Evolutionary conservation across 345 rosid genomes (phyloP).

Genomic region (Bretschneidera sinensis): DNA sequence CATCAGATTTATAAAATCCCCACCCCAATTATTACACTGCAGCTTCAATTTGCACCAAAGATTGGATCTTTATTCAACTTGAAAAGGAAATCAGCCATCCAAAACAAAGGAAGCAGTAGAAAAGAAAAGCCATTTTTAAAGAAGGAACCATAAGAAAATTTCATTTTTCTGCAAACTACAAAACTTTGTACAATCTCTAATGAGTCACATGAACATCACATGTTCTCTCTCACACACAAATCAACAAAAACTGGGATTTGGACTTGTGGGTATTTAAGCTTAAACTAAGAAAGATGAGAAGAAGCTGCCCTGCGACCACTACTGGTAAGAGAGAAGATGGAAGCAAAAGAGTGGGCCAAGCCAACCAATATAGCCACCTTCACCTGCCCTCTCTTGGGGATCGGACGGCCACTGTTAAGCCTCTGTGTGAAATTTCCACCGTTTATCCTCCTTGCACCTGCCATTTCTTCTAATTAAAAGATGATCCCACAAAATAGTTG

Average conservation of each 20-base stretch:
- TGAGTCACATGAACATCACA: slow-evolving; percentile 9
- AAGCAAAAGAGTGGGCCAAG: slow-evolving; percentile 52
- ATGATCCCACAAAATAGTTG: background rate
- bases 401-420: slow-evolving; percentile 40
- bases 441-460: slow-evolving; percentile 26
- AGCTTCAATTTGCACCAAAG: too few relatives aligned
- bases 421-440: slow-evolving; percentile 27
- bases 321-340: slow-evolving; percentile 37
- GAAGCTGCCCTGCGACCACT: slow-evolving; percentile 19
- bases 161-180: slow-evolving; percentile 8
- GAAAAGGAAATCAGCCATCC: background rate
- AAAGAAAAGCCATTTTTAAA: background rate
- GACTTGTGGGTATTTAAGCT: background rate
- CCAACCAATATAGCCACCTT: slow-evolving; percentile 60
- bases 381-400: slow-evolving; percentile 74
- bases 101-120: background rate
- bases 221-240: background rate
- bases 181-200: slow-evolving; percentile 10
- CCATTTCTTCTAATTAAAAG: background rate
- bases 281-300: slow-evolving; percentile 25
- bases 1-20: too few relatives aligned
- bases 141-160: background rate
- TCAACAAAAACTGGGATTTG: background rate
- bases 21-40: too few relatives aligned
- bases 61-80: too few relatives aligned